Evolutionary conservation across 2,329 filamentous ascomycete genomes (phyloP), one percentile per base, ranked within the genome.

Genomic region (Cladosporium sphaerospermum): DNA sequence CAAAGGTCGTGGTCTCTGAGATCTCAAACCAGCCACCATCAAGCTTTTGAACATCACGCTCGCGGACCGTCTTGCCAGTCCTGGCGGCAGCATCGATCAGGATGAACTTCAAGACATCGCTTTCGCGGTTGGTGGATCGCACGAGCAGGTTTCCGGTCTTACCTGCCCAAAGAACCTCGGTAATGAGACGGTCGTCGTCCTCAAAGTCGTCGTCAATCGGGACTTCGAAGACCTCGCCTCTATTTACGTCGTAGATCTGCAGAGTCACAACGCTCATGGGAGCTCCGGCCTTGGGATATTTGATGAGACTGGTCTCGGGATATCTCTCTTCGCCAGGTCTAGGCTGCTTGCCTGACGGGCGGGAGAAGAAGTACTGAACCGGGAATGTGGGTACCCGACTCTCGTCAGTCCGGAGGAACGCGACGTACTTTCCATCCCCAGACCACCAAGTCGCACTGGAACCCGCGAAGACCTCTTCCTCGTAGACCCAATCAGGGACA

Each of bases 1-100:
- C 85, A 65, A 86, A 97, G 11, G 77, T 83, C 3, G 91, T 96
- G 40, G 85, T 82, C 62, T 96, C 86, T 1, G 89, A 89, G 40
- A 96, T 89, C 71, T 99, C 93, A 62, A 96, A 92, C 93, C 93
- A 99, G 33, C 93, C 95, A 18, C 91, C 91, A 67, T 99, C 93
- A n/a, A 96, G 77, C 54, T 85, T 78, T 59, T 83, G 81, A 45
- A 96, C 83, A 68, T 99, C 83, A 45, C 88, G 80, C 16, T 84
- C 86, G 58, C 92, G 80, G 45, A 96, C 83, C 0, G 88, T 85
- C 68, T 86, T 87, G 31, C 89, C 91, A 16, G 80, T 83, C 45
- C 89, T 84, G 3, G 78, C 73, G 18, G 75, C 72, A 4, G 93
- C 87, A 66, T 99, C 89, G 52, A 97, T 83, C 5, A 97, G 77